Conservation (phyloP, 1,139 yeast species). For the Candida albicans region DNA sequence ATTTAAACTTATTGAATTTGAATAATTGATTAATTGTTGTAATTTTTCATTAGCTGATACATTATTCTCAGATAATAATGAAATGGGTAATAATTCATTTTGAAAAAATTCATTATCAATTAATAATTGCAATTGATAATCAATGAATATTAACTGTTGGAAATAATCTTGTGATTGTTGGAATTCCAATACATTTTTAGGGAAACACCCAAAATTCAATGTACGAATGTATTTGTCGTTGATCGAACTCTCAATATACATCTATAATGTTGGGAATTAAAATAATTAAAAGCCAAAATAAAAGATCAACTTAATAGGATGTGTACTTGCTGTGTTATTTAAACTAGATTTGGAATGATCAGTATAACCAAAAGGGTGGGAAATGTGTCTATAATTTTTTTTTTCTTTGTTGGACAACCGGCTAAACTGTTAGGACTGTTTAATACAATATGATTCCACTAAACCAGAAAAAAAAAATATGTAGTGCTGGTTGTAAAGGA, state of each 20-base stretch:
- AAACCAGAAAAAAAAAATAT: too few species aligned
- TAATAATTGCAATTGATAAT: constrained; percentile 39
- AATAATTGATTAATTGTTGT: constrained; percentile 29
- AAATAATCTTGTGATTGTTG: constrained; percentile 39
- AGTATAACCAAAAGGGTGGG: too few species aligned
- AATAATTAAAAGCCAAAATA: too few species aligned
- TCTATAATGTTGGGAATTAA: constrained; percentile 9
- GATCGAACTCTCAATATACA: constrained; percentile 25
- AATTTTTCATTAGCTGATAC: constrained; percentile 25
- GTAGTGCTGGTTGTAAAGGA: too few species aligned
- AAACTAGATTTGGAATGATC: too few species aligned
- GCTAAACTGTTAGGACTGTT: too few species aligned
- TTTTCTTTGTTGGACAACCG: too few species aligned
- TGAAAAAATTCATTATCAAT: constrained; percentile 35
- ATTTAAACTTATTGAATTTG: constrained; percentile 29
- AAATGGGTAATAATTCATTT: constrained; percentile 26
- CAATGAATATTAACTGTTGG: constrained; percentile 39
- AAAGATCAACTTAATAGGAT: too few species aligned
- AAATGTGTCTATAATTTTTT: too few species aligned
- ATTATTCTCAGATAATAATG: constrained; percentile 8
- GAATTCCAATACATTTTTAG: constrained; percentile 32
- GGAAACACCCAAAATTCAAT: constrained; percentile 42
- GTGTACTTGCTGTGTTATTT: too few species aligned
- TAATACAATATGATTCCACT: too few species aligned
- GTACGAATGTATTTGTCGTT: constrained; percentile 27